phyloP scores from a whole-genome alignment of 2,329 filamentous ascomycete genomes.

The Magnaporthiopsis poae region DNA sequence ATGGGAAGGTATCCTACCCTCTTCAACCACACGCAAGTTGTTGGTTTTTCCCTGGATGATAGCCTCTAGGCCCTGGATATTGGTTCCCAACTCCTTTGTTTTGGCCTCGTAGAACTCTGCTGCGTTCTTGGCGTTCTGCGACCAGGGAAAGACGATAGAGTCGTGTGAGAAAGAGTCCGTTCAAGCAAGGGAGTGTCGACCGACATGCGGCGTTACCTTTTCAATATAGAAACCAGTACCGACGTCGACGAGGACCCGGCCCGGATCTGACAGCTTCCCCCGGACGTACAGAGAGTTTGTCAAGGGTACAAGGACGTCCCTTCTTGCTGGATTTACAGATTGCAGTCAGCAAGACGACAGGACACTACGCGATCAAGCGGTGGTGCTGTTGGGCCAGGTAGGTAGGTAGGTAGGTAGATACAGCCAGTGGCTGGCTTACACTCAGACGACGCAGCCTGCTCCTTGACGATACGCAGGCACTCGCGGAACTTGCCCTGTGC shows the following conservation, averaged over 20 bases:
- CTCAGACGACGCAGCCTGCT: conserved; percentile 12
- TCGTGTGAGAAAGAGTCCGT: background rate
- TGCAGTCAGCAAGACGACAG: background rate
- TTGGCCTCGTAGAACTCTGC: conserved; percentile 48
- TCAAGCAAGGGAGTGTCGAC: background rate
- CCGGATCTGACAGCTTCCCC: conserved; percentile 32
- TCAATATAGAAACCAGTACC: conserved; percentile 92
- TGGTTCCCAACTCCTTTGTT: conserved; percentile 41
- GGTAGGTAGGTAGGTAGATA: background rate
- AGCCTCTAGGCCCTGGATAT: conserved; percentile 45
- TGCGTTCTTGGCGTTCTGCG: conserved; percentile 42
- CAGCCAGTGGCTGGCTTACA: background rate
- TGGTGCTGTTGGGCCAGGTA: background rate
- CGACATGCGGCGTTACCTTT: conserved; percentile 47
- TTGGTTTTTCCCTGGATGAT: conserved; percentile 64
- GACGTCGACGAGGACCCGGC: conserved; percentile 52
- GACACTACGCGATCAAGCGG: background rate
- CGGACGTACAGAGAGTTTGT: conserved; percentile 92
- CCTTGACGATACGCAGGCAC: conserved; percentile 65
- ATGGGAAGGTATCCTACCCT: conserved; percentile 43
- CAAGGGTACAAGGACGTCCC: conserved; percentile 75
- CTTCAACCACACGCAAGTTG: conserved; percentile 79
- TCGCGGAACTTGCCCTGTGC: conserved; percentile 89
- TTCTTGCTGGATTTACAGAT: conserved; percentile 22
- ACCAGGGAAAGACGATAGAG: background rate